Evolutionary conservation across 1,284 basidiomycete species (phyloP).

Genomic region (Boletellus deceptivus): DNA sequence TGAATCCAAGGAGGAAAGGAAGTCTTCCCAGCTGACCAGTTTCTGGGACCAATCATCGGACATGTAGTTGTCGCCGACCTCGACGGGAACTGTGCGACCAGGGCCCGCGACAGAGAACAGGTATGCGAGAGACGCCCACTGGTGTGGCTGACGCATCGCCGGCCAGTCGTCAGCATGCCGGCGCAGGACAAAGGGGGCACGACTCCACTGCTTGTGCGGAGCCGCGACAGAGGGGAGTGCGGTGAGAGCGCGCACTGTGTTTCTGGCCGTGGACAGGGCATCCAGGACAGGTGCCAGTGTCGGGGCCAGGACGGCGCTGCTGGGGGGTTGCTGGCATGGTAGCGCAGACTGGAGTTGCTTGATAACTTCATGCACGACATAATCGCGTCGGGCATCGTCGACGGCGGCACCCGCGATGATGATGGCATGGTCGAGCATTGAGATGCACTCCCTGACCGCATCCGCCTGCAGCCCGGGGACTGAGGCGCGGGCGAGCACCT

Average conservation of each 20-base stretch:
- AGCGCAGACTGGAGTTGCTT: conserved; percentile 38
- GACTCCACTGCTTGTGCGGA: conserved; percentile 46
- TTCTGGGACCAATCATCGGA: conserved; percentile 79
- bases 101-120: conserved; percentile 66
- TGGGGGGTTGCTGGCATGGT: conserved; percentile 5
- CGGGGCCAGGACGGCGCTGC: conserved; percentile 18
- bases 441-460: conserved; percentile 41
- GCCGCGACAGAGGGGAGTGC: conserved; percentile 53
- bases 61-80: conserved; percentile 86
- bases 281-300: conserved; percentile 11
- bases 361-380: conserved; percentile 61
- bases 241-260: conserved; percentile 37
- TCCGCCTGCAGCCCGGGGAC: conserved; percentile 28
- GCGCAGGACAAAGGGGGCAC: conserved; percentile 72
- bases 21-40: conserved; percentile 77
- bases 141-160: conserved; percentile 48
- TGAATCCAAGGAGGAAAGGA: conserved; percentile 57
- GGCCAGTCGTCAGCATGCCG: conserved; percentile 66
- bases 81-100: conserved; percentile 86
- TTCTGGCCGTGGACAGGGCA: conserved; percentile 21
- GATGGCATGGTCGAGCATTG: conserved; percentile 73
- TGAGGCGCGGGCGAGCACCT: conserved; percentile 43
- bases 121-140: conserved; percentile 72
- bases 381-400: conserved; percentile 57
- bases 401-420: conserved; percentile 77